Evolutionary conservation across 441 rosid species (phyloP).

Genomic region (Pelargonium citronellum): DNA sequence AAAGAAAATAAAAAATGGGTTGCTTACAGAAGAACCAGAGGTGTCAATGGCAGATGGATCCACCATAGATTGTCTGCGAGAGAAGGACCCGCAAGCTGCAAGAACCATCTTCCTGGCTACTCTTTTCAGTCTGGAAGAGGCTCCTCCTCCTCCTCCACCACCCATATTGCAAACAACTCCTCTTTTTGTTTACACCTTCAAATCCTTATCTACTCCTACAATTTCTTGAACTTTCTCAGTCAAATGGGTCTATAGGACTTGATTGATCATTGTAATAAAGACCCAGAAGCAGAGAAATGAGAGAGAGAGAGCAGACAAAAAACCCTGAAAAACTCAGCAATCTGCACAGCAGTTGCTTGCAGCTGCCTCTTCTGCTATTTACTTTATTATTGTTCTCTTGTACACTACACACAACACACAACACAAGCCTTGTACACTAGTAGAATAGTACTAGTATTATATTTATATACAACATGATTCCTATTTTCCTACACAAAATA

Average conservation of each 20-base stretch:
- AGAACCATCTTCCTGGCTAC: neutral
- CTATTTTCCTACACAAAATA: neutral
- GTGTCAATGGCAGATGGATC: neutral
- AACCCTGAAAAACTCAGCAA: neutral
- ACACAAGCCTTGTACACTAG: neutral
- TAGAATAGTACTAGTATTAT: too few species aligned
- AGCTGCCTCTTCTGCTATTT: conserved; percentile 2
- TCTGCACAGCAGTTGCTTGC: conserved; percentile 1
- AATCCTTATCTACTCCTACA: neutral
- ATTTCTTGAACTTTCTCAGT: neutral
- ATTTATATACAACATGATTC: neutral
- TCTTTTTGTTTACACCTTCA: neutral
- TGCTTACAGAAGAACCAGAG: neutral
- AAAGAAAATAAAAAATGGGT: neutral
- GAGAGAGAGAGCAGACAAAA: neutral
- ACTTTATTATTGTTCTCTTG: neutral
- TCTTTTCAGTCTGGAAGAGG: conserved; percentile 1
- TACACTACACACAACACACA: neutral
- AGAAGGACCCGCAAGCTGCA: neutral
- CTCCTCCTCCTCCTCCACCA: neutral
- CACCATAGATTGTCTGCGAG: neutral
- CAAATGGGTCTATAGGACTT: neutral
- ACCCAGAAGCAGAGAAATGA: neutral
- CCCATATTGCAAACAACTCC: neutral
- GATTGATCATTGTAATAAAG: neutral